Percentiles rank a stretch among this genome's conserved stretches.
Evolutionary conservation across 1,284 basidiomycete species (phyloP).

Genomic region (Anthracocystis setariae): DNA sequence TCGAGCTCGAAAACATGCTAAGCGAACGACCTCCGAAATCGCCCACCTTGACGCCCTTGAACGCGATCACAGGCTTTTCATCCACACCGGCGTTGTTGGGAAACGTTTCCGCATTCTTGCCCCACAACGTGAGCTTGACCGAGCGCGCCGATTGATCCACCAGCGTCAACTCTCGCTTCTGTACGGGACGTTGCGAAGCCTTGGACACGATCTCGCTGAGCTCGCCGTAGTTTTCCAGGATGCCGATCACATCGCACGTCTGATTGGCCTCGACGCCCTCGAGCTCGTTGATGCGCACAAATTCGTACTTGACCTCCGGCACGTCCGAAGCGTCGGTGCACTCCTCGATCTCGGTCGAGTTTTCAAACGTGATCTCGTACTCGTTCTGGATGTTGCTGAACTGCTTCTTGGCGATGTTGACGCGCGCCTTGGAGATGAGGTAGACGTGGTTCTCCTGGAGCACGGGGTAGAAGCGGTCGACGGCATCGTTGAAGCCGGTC

Average conservation of each 20-base stretch:
- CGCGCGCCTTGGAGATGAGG: slow-evolving; percentile 86
- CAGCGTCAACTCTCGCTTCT: slow-evolving; percentile 72
- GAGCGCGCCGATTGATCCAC: slow-evolving; percentile 85
- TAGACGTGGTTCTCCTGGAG: slow-evolving; percentile 94
- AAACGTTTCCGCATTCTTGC: slow-evolving; percentile 90
- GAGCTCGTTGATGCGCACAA: slow-evolving; percentile 63
- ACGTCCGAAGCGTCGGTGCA: slow-evolving; percentile 64
- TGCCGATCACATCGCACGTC: slow-evolving; percentile 68
- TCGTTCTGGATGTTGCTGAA: slow-evolving; percentile 91
- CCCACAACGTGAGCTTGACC: slow-evolving; percentile 92
- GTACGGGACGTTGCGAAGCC: slow-evolving; percentile 63
- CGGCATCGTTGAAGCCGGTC: slow-evolving; percentile 89
- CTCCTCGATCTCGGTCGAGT: slow-evolving; percentile 67
- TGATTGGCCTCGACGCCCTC: slow-evolving; percentile 64
- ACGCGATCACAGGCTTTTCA: slow-evolving; percentile 72
- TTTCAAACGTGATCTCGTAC: slow-evolving; percentile 91
- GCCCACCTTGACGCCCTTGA: slow-evolving; percentile 93
- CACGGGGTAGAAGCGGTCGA: slow-evolving; percentile 83
- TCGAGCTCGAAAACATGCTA: slow-evolving; percentile 76
- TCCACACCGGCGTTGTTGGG: slow-evolving; percentile 56
- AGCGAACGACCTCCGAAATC: slow-evolving; percentile 86
- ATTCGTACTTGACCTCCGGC: slow-evolving; percentile 67
- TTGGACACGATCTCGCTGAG: slow-evolving; percentile 63
- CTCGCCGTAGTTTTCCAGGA: slow-evolving; percentile 63
- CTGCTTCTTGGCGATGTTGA: slow-evolving; percentile 97